Conservation (phyloP, 1,284 basidiomycete genomes). For the Chondrostereum purpureum region DNA sequence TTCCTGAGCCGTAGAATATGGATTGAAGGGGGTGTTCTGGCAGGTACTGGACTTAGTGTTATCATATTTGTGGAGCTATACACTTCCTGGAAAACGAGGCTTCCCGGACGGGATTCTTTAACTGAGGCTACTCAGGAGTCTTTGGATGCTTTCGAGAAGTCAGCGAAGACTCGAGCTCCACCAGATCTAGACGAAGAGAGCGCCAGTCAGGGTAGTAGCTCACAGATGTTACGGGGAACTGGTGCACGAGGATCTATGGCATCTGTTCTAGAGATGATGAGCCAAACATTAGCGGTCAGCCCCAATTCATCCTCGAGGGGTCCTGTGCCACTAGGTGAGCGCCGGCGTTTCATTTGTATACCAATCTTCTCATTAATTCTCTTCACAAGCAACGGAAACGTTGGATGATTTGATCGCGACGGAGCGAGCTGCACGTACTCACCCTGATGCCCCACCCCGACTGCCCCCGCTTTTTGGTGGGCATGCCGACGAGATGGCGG, state of each 20-base stretch:
- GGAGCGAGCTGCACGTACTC: constrained; percentile 68
- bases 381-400: constrained; percentile 56
- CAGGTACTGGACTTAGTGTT: constrained; percentile 47
- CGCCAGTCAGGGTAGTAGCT: constrained; percentile 45
- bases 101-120: constrained; percentile 40
- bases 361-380: constrained; percentile 8
- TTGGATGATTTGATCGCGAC: constrained; percentile 74
- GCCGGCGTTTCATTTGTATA: constrained; percentile 14
- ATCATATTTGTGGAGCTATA: constrained; percentile 55
- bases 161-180: constrained; percentile 30
- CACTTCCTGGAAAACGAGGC: constrained; percentile 40
- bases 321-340: constrained; percentile 62
- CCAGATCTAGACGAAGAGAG: constrained; percentile 42
- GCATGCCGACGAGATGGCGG: constrained; percentile 68
- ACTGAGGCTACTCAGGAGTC: constrained; percentile 54
- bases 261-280: constrained; percentile 76
- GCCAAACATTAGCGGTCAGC: constrained; percentile 63
- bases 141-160: constrained; percentile 42
- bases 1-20: constrained; percentile 60
- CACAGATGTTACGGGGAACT: constrained; percentile 25
- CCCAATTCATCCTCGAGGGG: constrained; percentile 50
- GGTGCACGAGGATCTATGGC: constrained; percentile 64
- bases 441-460: constrained; percentile 70
- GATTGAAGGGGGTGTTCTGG: constrained; percentile 61
- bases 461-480: constrained; percentile 66